A percentile compares a stretch with the other conserved stretches of the same genome.
These are phyloP conservation scores for Phialocephala sp. DNA, from an alignment of 2,329 filamentous ascomycete species.

Conservation along the genomic window DNA sequence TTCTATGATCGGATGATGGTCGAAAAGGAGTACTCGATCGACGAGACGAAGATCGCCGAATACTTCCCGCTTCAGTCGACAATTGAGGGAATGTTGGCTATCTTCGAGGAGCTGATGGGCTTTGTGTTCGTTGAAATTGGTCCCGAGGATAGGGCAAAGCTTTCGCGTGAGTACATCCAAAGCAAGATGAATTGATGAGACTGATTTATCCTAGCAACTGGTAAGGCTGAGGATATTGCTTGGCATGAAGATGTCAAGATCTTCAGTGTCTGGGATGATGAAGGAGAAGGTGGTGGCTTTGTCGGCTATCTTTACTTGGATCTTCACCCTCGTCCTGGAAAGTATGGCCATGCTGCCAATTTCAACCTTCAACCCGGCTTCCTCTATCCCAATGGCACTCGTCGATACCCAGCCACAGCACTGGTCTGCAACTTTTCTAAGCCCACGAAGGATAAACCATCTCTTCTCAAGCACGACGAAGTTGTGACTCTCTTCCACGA, in stretches of 20 bases:
- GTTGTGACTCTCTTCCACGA: constrained; percentile 85
- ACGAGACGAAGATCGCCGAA: constrained; percentile 80
- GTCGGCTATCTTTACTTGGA: constrained; percentile 86
- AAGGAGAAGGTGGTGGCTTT: constrained; percentile 71
- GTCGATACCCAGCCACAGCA: constrained; percentile 78
- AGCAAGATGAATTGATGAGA: background rate
- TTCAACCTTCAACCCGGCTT: constrained; percentile 81
- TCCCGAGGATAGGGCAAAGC: constrained; percentile 61
- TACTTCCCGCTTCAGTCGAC: constrained; percentile 81
- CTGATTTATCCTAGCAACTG: constrained; percentile 28
- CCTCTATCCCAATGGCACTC: constrained; percentile 68
- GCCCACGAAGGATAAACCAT: constrained; percentile 76
- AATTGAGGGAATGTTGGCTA: constrained; percentile 78
- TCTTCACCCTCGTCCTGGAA: constrained; percentile 78
- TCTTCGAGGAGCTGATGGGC: constrained; percentile 84
- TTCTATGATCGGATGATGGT: constrained; percentile 83
- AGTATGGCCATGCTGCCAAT: constrained; percentile 86
- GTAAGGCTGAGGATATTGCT: constrained; percentile 54
- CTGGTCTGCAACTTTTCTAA: constrained; percentile 88
- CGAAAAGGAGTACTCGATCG: constrained; percentile 79
- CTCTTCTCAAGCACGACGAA: constrained; percentile 81
- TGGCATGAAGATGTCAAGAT: constrained; percentile 87
- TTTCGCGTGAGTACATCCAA: constrained; percentile 25
- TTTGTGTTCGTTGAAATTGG: constrained; percentile 77
- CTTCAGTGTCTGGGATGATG: constrained; percentile 83